phyloP scores from a whole-genome alignment of 202 grass and related monocot species.

The Zizania palustris region DNA sequence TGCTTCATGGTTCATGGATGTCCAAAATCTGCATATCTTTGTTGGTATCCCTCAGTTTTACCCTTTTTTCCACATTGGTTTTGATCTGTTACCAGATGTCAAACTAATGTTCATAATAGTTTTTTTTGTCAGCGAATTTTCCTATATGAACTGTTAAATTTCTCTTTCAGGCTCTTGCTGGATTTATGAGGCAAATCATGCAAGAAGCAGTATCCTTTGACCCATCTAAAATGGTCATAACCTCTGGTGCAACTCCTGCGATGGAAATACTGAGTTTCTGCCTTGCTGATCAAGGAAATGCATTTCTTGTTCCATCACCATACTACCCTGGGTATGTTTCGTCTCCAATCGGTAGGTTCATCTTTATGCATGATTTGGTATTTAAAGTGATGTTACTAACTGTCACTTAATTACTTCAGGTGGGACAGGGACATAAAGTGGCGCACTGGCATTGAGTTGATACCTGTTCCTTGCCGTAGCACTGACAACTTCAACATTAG shows the following conservation, averaged over 20 bases:
- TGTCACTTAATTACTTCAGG: slow-evolving; percentile 43
- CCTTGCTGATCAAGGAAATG: slow-evolving; percentile 97
- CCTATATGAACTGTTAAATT: slow-evolving; percentile 34
- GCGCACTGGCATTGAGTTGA: slow-evolving; percentile 86
- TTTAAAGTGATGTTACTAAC: slow-evolving; percentile 18
- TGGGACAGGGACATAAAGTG: slow-evolving; percentile 97
- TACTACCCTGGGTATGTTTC: slow-evolving; percentile 90
- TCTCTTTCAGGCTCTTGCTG: slow-evolving; percentile 73
- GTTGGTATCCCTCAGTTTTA: slow-evolving; percentile 1
- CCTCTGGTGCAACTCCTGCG: slow-evolving; percentile 85
- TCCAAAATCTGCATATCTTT: slow-evolving; percentile 2
- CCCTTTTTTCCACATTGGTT: not conserved
- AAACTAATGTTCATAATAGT: not conserved
- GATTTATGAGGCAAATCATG: slow-evolving; percentile 89
- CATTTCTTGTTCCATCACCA: slow-evolving; percentile 97
- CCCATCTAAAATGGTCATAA: slow-evolving; percentile 88
- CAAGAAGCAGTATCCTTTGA: slow-evolving; percentile 68
- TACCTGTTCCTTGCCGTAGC: slow-evolving; percentile 94
- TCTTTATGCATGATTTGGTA: not conserved
- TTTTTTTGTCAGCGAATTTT: slow-evolving; percentile 1
- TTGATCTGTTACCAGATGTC: not conserved
- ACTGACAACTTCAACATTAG: slow-evolving; percentile 91
- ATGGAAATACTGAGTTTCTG: slow-evolving; percentile 96
- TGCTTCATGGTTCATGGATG: not conserved
- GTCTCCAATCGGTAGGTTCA: slow-evolving; percentile 13